Percentiles rank a stretch among this genome's conserved stretches.
Conservation (phyloP, 306 rosid species). For the Fagus crenata region DNA sequence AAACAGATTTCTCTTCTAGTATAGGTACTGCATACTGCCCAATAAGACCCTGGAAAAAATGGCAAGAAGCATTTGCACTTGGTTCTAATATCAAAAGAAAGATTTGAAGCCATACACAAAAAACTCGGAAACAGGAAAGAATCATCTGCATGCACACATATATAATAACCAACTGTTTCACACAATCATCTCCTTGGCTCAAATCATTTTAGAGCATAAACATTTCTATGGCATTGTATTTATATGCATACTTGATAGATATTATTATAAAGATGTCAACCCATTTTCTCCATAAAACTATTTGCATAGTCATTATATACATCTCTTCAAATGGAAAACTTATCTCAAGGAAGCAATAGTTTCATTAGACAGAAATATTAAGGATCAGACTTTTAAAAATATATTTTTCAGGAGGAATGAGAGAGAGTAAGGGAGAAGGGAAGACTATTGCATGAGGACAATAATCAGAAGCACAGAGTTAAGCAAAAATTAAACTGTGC, state of each 20-base stretch:
- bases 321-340: background rate
- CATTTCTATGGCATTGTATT: background rate
- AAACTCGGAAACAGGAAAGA: background rate
- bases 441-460: background rate
- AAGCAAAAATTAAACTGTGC: background rate
- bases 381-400: background rate
- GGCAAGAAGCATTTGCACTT: slow-evolving; percentile 4
- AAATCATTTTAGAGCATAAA: background rate
- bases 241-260: no score
- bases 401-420: background rate
- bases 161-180: background rate
- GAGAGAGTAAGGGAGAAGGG: background rate
- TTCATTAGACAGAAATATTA: background rate
- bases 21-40: slow-evolving; percentile 98
- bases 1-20: slow-evolving; percentile 91
- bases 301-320: background rate
- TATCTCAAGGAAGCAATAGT: background rate
- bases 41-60: slow-evolving; percentile 67
- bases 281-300: no score
- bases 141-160: background rate
- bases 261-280: no score
- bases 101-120: background rate
- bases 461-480: background rate
- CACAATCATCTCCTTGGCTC: background rate
- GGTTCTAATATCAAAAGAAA: slow-evolving; percentile 11